Evolutionary conservation across 768 basidiomycete genomes (phyloP), one percentile per base, ranked within the genome.

Genomic region (Rhizopogon salebrosus): DNA sequence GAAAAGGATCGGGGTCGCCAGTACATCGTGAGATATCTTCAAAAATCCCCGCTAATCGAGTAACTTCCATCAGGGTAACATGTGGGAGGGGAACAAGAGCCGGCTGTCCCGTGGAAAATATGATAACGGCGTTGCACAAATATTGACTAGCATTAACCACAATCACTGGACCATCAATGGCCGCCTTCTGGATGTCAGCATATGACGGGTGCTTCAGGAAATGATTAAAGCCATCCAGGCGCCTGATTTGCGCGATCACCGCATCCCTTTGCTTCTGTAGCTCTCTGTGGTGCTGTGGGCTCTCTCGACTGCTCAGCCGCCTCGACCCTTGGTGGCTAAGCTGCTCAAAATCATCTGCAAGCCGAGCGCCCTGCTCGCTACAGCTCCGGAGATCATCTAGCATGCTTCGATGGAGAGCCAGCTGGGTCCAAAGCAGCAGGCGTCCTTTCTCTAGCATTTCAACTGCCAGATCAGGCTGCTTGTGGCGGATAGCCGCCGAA

Each of bases 371-470:
- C 0, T 3, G 40, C 3, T 46, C 26, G 24, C 59, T 54, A 4
- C 42, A 50, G 5, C 46, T 49, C 18, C 58, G 60, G 31, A 69
- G 40, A 2, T 58, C 51, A 16, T 69, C 66, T 1, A 69, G 54
- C 13, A 61, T 55, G 0, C 60, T 65, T 22, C 67, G 54, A 31
- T 63, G 57, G 26, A 61, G 62, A 8, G 51, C 51, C 48, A 64
- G 39, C 6, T 58, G 56, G 1, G 54, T 54, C 67, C 66, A 68
- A 24, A 68, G 57, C 10, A 68, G 9, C 14, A 55, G 54, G 18
- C 62, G 54, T 37, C 67, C 66, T 20, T 66, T 67, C 50, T 68
- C 67, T 8, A 75, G 61, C 62, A 71, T 63, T 54, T 73, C 70
- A 27, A 74, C 59, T n/a, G 64, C 67, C 18, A 51, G 59, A 6